Conservation (phyloP, 2,329 filamentous ascomycete species). For the Aspergillus niger region DNA sequence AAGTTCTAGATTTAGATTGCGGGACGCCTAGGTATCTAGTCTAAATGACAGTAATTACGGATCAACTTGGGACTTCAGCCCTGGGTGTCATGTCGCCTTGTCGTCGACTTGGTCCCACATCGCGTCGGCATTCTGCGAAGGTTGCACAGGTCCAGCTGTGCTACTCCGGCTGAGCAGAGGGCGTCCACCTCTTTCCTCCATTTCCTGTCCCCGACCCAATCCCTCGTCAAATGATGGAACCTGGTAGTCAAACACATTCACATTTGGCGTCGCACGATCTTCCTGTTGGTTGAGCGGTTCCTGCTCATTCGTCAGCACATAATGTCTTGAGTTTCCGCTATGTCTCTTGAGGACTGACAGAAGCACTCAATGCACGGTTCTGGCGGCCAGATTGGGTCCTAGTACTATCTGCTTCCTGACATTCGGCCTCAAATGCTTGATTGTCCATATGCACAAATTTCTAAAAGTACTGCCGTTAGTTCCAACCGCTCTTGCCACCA, state of each 20-base stretch:
- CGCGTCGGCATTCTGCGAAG: conserved; percentile 11
- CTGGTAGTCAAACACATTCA: conserved; percentile 45
- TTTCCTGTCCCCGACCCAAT: conserved; percentile 35
- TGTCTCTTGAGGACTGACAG: neutral
- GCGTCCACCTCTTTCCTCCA: conserved; percentile 39
- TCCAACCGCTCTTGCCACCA: neutral
- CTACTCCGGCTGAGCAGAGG: conserved; percentile 26
- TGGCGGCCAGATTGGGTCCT: conserved; percentile 10
- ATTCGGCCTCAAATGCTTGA: conserved; percentile 41
- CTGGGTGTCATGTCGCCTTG: conserved; percentile 1
- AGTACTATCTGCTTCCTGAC: conserved; percentile 27
- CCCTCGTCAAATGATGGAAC: conserved; percentile 41
- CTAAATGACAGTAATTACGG: neutral
- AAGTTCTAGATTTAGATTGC: neutral
- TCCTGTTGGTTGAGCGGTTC: conserved; percentile 7
- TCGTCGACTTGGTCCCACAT: conserved; percentile 6
- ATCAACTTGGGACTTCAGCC: neutral
- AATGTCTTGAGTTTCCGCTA: neutral
- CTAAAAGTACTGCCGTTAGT: conserved; percentile 28
- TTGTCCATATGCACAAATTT: conserved; percentile 56
- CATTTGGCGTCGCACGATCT: conserved; percentile 13
- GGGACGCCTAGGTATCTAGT: neutral
- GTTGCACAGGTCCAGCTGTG: conserved; percentile 13
- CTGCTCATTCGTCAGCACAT: conserved; percentile 6
- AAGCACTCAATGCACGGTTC: neutral